These are phyloP conservation scores for Metarhizium brunneum DNA, from an alignment of 2,329 filamentous ascomycete genomes.

Conservation along the genomic window DNA sequence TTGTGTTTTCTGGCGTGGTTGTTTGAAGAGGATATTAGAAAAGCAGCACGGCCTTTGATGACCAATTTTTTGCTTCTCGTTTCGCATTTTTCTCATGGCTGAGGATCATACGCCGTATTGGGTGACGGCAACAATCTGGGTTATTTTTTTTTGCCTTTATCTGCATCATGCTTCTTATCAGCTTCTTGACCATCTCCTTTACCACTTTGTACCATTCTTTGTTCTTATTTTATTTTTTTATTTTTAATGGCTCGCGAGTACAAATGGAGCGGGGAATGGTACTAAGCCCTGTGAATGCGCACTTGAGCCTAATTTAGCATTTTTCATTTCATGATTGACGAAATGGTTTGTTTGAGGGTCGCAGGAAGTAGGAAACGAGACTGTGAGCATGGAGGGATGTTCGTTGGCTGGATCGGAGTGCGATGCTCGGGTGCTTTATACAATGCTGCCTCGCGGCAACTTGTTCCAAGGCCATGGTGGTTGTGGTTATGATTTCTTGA, in stretches of 20 bases:
- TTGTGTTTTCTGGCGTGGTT: background rate
- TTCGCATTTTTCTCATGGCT: too few relatives aligned
- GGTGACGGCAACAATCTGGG: background rate
- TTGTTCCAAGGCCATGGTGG: constrained; percentile 19
- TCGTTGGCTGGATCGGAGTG: background rate
- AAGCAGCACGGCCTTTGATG: constrained; percentile 1
- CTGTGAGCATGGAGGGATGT: constrained; percentile 4
- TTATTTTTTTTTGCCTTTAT: background rate
- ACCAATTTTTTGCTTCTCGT: background rate
- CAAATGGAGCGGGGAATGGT: background rate
- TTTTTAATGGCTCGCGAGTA: background rate
- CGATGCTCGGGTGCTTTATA: constrained; percentile 18
- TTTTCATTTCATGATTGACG: constrained; percentile 10
- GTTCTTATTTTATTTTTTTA: background rate
- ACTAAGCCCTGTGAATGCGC: background rate
- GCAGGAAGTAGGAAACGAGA: background rate
- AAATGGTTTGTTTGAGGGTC: constrained; percentile 2
- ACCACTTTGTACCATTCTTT: constrained; percentile 1
- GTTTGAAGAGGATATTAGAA: background rate
- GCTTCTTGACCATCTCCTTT: constrained; percentile 1
- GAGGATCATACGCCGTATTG: background rate
- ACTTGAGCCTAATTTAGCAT: constrained; percentile 3
- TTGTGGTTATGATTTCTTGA: constrained; percentile 9
- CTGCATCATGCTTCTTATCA: background rate
- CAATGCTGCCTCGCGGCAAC: constrained; percentile 40